Conservation (phyloP, 1,139 yeast species). For the Hyphopichia khmerensis region DNA sequence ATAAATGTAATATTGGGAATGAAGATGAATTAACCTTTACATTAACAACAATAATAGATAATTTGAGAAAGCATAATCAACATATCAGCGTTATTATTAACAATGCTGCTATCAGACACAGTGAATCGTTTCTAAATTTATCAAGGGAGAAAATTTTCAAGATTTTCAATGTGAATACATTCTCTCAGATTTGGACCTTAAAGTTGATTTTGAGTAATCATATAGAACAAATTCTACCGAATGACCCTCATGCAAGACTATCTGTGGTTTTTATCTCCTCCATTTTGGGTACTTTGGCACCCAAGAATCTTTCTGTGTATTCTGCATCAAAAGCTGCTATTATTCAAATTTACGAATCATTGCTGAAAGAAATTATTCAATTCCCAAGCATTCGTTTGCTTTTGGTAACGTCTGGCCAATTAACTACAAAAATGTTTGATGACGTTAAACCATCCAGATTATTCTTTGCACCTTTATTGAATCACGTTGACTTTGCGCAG, state of each 20-base stretch:
- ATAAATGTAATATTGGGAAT: constrained; percentile 52
- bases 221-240: constrained; percentile 7
- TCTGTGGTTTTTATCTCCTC: constrained; percentile 68
- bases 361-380: constrained; percentile 46
- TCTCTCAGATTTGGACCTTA: constrained; percentile 55
- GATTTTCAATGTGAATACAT: constrained; percentile 54
- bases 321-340: constrained; percentile 67
- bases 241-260: constrained; percentile 23
- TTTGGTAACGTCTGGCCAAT: constrained; percentile 66
- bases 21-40: constrained; percentile 22
- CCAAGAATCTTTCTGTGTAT: constrained; percentile 62
- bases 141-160: constrained; percentile 26
- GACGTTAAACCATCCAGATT: constrained; percentile 59
- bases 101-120: constrained; percentile 73
- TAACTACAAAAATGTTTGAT: constrained; percentile 59
- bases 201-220: constrained; percentile 39
- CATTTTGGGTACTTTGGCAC: constrained; percentile 69
- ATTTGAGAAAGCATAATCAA: constrained; percentile 27
- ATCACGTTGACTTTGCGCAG: constrained; percentile 40
- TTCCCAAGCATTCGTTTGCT: constrained; percentile 37
- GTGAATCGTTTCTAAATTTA: constrained; percentile 39
- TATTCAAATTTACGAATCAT: constrained; percentile 58
- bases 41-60: constrained; percentile 21
- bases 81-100: constrained; percentile 58
- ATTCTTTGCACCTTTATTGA: constrained; percentile 65